A percentile compares a stretch with the other conserved stretches of the same genome.
These are phyloP conservation scores for Serendipita sp. DNA, from an alignment of 768 basidiomycete genomes.

Conservation along the genomic window DNA sequence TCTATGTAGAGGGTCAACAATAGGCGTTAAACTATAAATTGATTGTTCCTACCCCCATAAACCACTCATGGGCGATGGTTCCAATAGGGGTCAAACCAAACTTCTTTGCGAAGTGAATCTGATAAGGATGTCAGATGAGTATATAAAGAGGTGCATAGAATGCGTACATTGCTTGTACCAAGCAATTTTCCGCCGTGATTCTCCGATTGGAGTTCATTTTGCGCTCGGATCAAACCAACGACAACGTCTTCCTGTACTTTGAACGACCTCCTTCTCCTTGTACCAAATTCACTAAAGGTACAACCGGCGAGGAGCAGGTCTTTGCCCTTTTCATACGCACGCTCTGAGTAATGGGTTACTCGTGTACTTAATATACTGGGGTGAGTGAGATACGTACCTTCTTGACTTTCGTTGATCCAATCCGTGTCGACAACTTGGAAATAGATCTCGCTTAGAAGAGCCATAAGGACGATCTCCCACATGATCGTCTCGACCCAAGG, in stretches of 20 bases:
- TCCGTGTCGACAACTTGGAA: slow-evolving; percentile 59
- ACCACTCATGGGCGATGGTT: slow-evolving; percentile 85
- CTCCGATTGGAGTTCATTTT: slow-evolving; percentile 27
- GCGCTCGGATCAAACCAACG: slow-evolving; percentile 47
- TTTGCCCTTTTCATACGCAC: slow-evolving; percentile 56
- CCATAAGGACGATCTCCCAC: slow-evolving; percentile 95
- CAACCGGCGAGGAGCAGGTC: slow-evolving; percentile 48
- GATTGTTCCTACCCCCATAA: slow-evolving; percentile 50
- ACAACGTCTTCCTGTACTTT: slow-evolving; percentile 65
- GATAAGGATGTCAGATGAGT: not conserved
- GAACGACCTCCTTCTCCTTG: slow-evolving; percentile 62
- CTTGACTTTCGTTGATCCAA: slow-evolving; percentile 75
- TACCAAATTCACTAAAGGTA: slow-evolving; percentile 73
- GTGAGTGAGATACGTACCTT: slow-evolving; percentile 33
- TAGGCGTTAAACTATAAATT: not conserved
- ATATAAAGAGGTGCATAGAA: not conserved
- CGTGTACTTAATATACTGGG: not conserved
- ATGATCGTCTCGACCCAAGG: slow-evolving; percentile 74
- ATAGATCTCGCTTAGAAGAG: slow-evolving; percentile 77
- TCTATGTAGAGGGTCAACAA: slow-evolving; percentile 24
- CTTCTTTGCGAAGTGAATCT: slow-evolving; percentile 77
- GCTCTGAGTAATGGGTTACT: slow-evolving; percentile 30
- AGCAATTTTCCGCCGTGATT: slow-evolving; percentile 34
- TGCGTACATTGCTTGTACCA: slow-evolving; percentile 79
- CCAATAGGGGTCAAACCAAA: slow-evolving; percentile 53